These are phyloP conservation scores for Fagus crenata DNA, from an alignment of 306 rosid species.

Conservation along the genomic window DNA sequence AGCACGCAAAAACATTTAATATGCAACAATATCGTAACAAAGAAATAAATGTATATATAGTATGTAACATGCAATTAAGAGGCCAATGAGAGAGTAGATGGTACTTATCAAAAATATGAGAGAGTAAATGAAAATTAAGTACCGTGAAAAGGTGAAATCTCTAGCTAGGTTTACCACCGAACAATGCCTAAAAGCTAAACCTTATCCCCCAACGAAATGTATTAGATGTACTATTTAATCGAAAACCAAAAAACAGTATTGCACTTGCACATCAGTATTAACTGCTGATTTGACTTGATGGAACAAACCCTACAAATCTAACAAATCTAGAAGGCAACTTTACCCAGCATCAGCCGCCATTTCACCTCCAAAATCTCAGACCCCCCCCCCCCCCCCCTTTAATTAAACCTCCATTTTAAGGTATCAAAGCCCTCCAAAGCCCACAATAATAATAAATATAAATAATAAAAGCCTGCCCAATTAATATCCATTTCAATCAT, in stretches of 20 bases:
- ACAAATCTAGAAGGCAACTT: neutral
- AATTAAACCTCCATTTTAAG: constrained; percentile 8
- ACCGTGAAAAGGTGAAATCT: too few species aligned
- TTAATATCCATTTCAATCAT: constrained; percentile 34
- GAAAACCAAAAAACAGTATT: constrained; percentile 45
- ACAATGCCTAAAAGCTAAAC: neutral
- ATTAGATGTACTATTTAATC: constrained; percentile 23
- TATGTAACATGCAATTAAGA: too few species aligned
- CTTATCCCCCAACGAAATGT: neutral
- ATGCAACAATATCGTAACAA: too few species aligned
- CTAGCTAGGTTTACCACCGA: neutral
- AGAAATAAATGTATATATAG: too few species aligned
- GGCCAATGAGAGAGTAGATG: too few species aligned
- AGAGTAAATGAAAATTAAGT: too few species aligned
- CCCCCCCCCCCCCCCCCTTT: neutral
- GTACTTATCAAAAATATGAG: too few species aligned
- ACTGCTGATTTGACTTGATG: constrained; percentile 35
- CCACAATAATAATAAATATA: neutral
- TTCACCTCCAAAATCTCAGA: constrained; percentile 33
- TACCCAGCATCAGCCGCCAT: constrained; percentile 52
- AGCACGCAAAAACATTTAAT: too few species aligned
- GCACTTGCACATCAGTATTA: constrained; percentile 30
- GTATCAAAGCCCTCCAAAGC: constrained; percentile 7
- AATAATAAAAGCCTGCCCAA: constrained; percentile 1
- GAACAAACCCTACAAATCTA: constrained; percentile 22